Percentiles rank a stretch among this genome's conserved stretches.
Evolutionary conservation across 2,329 filamentous ascomycete genomes (phyloP).

Genomic region (Epichloe brachyelytri): DNA sequence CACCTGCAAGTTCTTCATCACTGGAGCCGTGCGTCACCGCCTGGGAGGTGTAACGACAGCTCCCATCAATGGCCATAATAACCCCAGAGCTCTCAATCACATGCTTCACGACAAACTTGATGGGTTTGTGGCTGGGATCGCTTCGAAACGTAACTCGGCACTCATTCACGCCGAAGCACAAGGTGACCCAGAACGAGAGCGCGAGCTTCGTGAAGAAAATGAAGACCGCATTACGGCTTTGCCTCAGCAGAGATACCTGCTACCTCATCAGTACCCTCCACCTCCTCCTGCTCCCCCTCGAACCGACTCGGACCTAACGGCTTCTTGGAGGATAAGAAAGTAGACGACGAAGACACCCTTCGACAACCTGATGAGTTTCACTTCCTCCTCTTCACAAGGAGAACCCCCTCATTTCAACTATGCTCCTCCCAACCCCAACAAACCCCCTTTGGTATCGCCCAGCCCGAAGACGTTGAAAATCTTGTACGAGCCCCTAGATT

Average conservation of each 20-base stretch:
- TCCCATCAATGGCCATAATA: slow-evolving; percentile 21
- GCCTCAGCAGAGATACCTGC: slow-evolving; percentile 53
- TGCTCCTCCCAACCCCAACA: slow-evolving; percentile 26
- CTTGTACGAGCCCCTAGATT: slow-evolving; percentile 37
- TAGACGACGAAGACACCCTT: slow-evolving; percentile 10
- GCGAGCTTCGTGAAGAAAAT: slow-evolving; percentile 66
- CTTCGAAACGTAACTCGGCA: slow-evolving; percentile 74
- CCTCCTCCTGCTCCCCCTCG: slow-evolving; percentile 10
- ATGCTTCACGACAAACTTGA: slow-evolving; percentile 78
- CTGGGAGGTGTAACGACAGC: slow-evolving; percentile 29
- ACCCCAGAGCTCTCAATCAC: slow-evolving; percentile 51
- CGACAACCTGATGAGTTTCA: slow-evolving; percentile 34
- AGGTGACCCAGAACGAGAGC: slow-evolving; percentile 66
- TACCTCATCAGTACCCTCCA: slow-evolving; percentile 31
- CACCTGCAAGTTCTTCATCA: slow-evolving; percentile 91
- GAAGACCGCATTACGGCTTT: slow-evolving; percentile 76
- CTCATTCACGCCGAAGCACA: slow-evolving; percentile 71
- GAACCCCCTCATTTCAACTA: slow-evolving; percentile 47
- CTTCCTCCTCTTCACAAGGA: slow-evolving; percentile 40
- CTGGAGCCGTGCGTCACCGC: slow-evolving; percentile 41
- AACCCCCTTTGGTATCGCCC: slow-evolving; percentile 12
- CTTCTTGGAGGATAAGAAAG: slow-evolving; percentile 30
- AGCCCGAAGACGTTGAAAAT: slow-evolving; percentile 12
- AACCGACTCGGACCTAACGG: slow-evolving; percentile 9
- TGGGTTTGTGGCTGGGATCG: slow-evolving; percentile 75